These are phyloP conservation scores for Myxozyma monticola DNA, from an alignment of 805 yeast species.

Conservation along the genomic window DNA sequence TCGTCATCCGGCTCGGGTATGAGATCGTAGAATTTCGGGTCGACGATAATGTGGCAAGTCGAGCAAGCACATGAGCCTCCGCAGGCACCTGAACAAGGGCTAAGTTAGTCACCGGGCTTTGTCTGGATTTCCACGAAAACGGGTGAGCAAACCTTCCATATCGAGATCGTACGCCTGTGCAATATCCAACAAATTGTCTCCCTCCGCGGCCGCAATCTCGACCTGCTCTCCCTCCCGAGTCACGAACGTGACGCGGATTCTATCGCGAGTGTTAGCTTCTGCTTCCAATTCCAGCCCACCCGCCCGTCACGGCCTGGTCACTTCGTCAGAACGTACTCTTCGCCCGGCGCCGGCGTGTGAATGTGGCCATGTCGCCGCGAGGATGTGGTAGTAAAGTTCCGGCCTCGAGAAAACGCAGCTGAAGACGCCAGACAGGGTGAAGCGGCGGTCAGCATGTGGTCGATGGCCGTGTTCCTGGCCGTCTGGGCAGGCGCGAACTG, in stretches of 20 bases:
- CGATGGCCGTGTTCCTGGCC: too few relatives aligned
- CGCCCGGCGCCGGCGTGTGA: constrained; percentile 89
- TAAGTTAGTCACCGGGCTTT: neutral
- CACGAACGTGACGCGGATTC: constrained; percentile 75
- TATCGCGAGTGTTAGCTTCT: constrained; percentile 8
- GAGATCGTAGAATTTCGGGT: constrained; percentile 87
- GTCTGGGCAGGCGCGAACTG: too few relatives aligned
- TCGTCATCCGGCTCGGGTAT: constrained; percentile 96
- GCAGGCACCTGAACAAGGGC: constrained; percentile 63
- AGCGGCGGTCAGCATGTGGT: too few relatives aligned
- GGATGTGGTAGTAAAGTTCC: constrained; percentile 38
- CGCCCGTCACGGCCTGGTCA: too few relatives aligned
- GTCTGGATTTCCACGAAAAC: too few relatives aligned
- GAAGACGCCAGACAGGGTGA: too few relatives aligned
- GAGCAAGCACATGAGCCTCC: constrained; percentile 99
- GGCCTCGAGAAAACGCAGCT: too few relatives aligned
- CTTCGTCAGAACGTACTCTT: constrained; percentile 53
- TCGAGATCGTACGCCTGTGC: constrained; percentile 93
- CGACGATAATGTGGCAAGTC: constrained; percentile 94
- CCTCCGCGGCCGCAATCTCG: constrained; percentile 83
- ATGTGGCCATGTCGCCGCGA: constrained; percentile 71
- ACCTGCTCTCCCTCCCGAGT: constrained; percentile 87
- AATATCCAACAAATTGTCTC: constrained; percentile 87
- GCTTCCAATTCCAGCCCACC: too few relatives aligned
- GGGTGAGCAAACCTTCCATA: constrained; percentile 83